Evolutionary conservation across 2,329 filamentous ascomycete genomes (phyloP).

Genomic region (Colletotrichum tanaceti): DNA sequence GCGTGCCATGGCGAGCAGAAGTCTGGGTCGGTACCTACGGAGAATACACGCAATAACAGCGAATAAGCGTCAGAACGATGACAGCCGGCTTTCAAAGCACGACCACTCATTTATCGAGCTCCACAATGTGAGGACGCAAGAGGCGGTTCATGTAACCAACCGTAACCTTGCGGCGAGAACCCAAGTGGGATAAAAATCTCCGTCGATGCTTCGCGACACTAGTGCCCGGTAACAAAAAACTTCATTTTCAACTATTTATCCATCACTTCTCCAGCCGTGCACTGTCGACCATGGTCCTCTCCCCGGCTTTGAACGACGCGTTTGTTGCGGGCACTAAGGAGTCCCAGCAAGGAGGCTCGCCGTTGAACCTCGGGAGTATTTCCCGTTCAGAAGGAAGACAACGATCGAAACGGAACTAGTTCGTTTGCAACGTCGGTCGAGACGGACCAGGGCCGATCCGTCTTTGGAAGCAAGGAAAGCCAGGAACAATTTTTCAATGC

Average conservation of each 20-base stretch:
- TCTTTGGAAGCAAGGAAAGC: constrained; percentile 15
- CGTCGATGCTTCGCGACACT: constrained; percentile 6
- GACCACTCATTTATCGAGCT: constrained; percentile 3
- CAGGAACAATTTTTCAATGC: constrained; percentile 14
- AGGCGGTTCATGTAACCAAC: constrained; percentile 13
- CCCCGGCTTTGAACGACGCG: neutral
- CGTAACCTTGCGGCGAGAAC: constrained; percentile 8
- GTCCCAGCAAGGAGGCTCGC: neutral
- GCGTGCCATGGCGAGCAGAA: constrained; percentile 18
- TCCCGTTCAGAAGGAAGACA: constrained; percentile 12
- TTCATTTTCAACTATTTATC: neutral
- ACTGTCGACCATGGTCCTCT: neutral
- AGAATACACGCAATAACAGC: neutral
- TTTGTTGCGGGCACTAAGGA: neutral
- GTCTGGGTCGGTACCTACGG: constrained; percentile 24
- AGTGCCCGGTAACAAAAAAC: neutral
- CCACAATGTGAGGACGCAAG: constrained; percentile 10
- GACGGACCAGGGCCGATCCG: constrained; percentile 28
- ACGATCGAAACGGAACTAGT: constrained; percentile 6
- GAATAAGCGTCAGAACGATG: constrained; percentile 11
- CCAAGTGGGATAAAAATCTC: constrained; percentile 9
- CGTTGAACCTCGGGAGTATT: constrained; percentile 22
- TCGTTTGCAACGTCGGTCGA: constrained; percentile 5
- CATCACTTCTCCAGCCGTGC: constrained; percentile 18
- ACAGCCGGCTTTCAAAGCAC: constrained; percentile 3